phyloP scores from a whole-genome alignment of 202 grass and related monocot species.

The Digitaria exilis region DNA sequence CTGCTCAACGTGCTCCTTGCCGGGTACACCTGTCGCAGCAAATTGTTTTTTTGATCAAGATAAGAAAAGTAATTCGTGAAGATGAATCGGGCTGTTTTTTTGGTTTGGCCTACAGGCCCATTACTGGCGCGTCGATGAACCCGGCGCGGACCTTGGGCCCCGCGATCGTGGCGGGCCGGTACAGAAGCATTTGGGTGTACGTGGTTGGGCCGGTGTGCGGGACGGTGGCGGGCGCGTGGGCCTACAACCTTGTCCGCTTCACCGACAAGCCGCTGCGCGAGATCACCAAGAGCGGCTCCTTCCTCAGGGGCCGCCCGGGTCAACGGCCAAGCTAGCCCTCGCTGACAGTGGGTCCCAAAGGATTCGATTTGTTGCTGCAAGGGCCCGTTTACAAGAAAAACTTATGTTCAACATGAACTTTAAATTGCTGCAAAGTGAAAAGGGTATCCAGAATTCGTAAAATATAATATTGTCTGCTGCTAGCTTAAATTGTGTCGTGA shows the following conservation, averaged over 20 bases:
- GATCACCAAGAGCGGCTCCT: slow-evolving; percentile 45
- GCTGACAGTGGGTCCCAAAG: background rate
- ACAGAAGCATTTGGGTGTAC: slow-evolving; percentile 54
- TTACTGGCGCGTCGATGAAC: slow-evolving; percentile 75
- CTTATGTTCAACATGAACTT: too few relatives aligned
- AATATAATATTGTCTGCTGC: too few relatives aligned
- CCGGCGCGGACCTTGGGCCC: slow-evolving; percentile 62
- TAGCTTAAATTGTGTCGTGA: too few relatives aligned
- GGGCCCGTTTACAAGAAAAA: background rate
- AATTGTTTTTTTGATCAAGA: too few relatives aligned
- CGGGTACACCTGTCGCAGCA: too few relatives aligned
- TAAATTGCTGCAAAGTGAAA: background rate
- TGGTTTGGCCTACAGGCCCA: slow-evolving; percentile 29
- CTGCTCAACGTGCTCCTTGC: slow-evolving; percentile 62
- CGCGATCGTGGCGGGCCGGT: slow-evolving; percentile 47
- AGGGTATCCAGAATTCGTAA: background rate
- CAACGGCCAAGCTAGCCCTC: background rate
- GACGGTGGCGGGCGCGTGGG: slow-evolving; percentile 52
- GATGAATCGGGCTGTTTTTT: background rate
- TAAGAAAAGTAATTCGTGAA: too few relatives aligned
- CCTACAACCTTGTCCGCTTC: slow-evolving; percentile 58
- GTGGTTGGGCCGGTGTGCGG: slow-evolving; percentile 45
- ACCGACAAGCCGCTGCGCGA: slow-evolving; percentile 51
- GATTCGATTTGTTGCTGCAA: background rate
- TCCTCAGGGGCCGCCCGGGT: slow-evolving; percentile 29